Conservation (phyloP, 2,329 filamentous ascomycete species). For the Thelonectria olida region DNA sequence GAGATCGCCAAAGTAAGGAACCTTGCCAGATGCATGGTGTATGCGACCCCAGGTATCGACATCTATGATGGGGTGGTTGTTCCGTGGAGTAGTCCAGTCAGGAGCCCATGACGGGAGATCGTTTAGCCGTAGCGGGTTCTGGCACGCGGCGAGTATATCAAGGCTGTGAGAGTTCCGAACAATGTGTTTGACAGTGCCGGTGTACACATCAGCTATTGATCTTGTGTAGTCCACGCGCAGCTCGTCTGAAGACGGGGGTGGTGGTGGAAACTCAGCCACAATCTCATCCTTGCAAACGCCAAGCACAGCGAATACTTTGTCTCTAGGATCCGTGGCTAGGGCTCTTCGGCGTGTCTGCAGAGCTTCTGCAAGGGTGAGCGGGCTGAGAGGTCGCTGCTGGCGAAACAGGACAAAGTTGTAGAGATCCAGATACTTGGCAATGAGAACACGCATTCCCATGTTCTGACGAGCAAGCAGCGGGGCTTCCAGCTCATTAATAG, state of each 20-base stretch:
- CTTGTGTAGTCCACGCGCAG: background rate
- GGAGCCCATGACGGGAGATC: background rate
- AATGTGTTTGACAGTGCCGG: background rate
- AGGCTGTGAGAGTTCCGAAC: background rate
- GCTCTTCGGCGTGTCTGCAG: background rate
- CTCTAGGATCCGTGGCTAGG: background rate
- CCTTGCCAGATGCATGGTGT: background rate
- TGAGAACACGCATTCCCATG: background rate
- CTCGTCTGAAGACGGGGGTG: background rate
- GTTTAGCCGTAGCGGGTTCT: background rate
- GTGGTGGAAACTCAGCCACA: background rate
- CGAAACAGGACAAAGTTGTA: background rate
- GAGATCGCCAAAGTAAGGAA: background rate
- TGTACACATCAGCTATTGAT: background rate
- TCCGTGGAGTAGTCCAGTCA: background rate
- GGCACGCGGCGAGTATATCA: background rate
- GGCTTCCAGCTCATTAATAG: background rate
- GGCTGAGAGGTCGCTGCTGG: background rate
- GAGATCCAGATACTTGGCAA: background rate
- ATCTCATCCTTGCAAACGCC: background rate
- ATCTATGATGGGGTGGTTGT: background rate
- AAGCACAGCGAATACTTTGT: background rate
- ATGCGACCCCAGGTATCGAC: background rate
- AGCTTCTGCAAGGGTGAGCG: background rate
- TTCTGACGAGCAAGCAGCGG: background rate